Conservation (phyloP, 139 green algal genomes). For the Dunaliella sp. region DNA sequence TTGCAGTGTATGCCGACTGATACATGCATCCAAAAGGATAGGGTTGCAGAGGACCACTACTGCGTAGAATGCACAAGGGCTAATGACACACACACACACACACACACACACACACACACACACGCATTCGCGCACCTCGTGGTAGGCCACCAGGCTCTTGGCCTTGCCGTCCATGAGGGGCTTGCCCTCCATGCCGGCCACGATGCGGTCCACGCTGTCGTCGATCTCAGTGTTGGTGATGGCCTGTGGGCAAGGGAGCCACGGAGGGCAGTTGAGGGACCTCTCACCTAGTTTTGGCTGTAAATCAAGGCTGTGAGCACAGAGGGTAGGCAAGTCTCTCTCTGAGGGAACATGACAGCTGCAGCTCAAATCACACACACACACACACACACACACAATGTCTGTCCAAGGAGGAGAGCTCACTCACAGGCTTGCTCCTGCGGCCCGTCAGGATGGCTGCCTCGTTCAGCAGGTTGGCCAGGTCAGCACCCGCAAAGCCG, state of each 20-base stretch:
- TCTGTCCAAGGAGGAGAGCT: too few relatives aligned
- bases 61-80: too few relatives aligned
- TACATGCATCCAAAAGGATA: too few relatives aligned
- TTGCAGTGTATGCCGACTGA: too few relatives aligned
- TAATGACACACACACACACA: not conserved
- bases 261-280: too few relatives aligned
- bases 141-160: conserved; percentile 93
- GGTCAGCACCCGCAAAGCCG: conserved; percentile 91
- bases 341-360: too few relatives aligned
- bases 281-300: too few relatives aligned
- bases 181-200: conserved; percentile 97
- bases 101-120: not conserved
- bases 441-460: conserved; percentile 95
- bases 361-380: too few relatives aligned
- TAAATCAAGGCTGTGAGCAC: too few relatives aligned
- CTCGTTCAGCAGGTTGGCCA: conserved; percentile 99
- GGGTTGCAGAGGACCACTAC: too few relatives aligned
- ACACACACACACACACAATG: too few relatives aligned
- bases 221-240: conserved; percentile 89
- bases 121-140: conserved; percentile 26
- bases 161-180: conserved; percentile 95
- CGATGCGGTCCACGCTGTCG: conserved; percentile 95
- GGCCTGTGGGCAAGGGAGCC: conserved; percentile 21
- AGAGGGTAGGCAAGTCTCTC: too few relatives aligned
- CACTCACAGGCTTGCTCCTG: conserved; percentile 58